Percentiles rank a stretch among this genome's conserved stretches.
Evolutionary conservation across 1,139 yeast species (phyloP).

Genomic region (Suhomyces atakaporum): DNA sequence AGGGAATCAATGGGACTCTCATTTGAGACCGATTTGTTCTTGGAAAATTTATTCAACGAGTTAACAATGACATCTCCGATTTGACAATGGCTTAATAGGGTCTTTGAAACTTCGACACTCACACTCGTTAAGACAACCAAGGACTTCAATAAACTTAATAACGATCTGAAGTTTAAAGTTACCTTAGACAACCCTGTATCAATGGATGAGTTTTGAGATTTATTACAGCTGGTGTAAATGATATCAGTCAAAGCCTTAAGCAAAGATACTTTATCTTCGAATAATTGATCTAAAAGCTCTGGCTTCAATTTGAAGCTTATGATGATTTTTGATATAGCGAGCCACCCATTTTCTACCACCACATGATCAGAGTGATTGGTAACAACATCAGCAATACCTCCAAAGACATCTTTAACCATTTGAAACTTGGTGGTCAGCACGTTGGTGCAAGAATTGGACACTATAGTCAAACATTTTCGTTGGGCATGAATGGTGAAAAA

Average conservation of each 20-base stretch:
- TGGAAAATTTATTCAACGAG: slow-evolving; percentile 44
- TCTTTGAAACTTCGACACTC: slow-evolving; percentile 43
- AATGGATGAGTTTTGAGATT: slow-evolving; percentile 21
- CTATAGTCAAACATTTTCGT: slow-evolving; percentile 74
- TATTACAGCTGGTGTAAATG: slow-evolving; percentile 33
- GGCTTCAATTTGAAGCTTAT: slow-evolving; percentile 52
- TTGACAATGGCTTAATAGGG: slow-evolving; percentile 40
- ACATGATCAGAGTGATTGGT: slow-evolving; percentile 57
- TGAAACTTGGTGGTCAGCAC: slow-evolving; percentile 48
- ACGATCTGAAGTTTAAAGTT: slow-evolving; percentile 32
- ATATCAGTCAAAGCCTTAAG: slow-evolving; percentile 31
- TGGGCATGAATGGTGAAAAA: slow-evolving; percentile 91
- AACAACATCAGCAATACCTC: slow-evolving; percentile 62
- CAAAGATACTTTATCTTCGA: slow-evolving; percentile 28
- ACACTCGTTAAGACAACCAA: slow-evolving; percentile 39
- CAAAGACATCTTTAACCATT: slow-evolving; percentile 59
- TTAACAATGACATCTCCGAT: slow-evolving; percentile 46
- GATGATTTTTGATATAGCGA: slow-evolving; percentile 64
- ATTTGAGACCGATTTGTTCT: slow-evolving; percentile 9
- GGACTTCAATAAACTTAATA: slow-evolving; percentile 45
- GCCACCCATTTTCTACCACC: slow-evolving; percentile 71
- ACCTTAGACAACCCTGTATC: slow-evolving; percentile 19
- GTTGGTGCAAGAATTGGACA: slow-evolving; percentile 70
- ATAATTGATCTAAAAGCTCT: slow-evolving; percentile 48
- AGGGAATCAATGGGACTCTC: slow-evolving; percentile 18